A percentile compares a stretch with the other conserved stretches of the same genome.
Evolutionary conservation across 2,329 filamentous ascomycete genomes (phyloP).

Genomic region (Cladobotryum protrusum): DNA sequence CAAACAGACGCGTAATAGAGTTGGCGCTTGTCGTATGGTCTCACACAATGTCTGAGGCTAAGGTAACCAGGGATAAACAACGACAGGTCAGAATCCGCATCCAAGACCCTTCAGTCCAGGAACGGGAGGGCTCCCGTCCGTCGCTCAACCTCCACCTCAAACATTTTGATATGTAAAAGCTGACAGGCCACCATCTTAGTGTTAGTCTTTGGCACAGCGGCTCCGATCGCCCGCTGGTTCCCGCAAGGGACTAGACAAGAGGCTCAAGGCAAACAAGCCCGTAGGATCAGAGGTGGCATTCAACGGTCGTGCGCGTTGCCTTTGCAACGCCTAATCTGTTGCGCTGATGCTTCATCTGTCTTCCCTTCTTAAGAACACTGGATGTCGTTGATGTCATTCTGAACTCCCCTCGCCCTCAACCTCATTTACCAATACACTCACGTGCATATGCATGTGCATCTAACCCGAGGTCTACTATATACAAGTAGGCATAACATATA

Average conservation of each 20-base stretch:
- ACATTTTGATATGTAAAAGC: too few relatives aligned
- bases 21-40: neutral
- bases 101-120: too few relatives aligned
- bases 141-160: too few relatives aligned
- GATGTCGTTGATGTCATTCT: neutral
- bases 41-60: too few relatives aligned
- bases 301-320: too few relatives aligned
- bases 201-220: neutral
- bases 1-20: neutral
- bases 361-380: neutral
- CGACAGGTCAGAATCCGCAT: too few relatives aligned
- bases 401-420: neutral
- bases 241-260: neutral
- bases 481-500: neutral
- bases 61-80: too few relatives aligned
- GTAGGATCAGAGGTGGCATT: too few relatives aligned
- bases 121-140: too few relatives aligned
- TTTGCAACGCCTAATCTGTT: too few relatives aligned
- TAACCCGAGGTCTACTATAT: neutral
- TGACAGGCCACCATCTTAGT: neutral
- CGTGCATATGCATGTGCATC: neutral
- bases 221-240: neutral
- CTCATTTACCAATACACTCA: neutral
- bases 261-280: too few relatives aligned
- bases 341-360: neutral